Conservation (phyloP, 495 filamentous ascomycete species). For the Symbiotaphrina buchneri region DNA sequence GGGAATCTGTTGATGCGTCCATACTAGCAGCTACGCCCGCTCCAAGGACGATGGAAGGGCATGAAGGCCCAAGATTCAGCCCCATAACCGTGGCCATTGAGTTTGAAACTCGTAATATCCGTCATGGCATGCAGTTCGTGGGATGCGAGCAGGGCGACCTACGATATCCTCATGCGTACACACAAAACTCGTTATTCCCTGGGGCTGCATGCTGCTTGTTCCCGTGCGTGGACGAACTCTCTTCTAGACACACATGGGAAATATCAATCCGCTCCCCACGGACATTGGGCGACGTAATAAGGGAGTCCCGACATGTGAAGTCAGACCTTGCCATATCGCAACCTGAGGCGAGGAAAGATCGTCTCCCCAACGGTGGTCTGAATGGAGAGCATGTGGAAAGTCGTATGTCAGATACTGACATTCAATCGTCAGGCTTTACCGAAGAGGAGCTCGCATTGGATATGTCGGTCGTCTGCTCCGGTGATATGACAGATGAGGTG, state of each 20-base stretch:
- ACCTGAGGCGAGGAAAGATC: constrained; percentile 7
- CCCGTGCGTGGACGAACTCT: constrained; percentile 71
- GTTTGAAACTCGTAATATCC: constrained; percentile 45
- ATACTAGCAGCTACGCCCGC: constrained; percentile 6
- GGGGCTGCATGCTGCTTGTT: constrained; percentile 74
- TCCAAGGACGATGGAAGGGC: constrained; percentile 9
- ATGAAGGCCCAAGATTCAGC: constrained; percentile 14
- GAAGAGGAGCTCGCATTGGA: constrained; percentile 74
- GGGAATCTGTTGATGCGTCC: constrained; percentile 12
- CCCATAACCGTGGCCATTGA: constrained; percentile 42
- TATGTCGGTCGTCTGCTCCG: constrained; percentile 74
- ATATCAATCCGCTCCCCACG: constrained; percentile 65
- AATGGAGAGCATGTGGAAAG: not conserved
- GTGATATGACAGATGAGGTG: constrained; percentile 64
- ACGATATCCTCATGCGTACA: constrained; percentile 80
- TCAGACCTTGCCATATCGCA: too few relatives aligned
- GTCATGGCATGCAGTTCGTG: constrained; percentile 80
- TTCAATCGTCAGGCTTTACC: constrained; percentile 18
- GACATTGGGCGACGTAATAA: constrained; percentile 67
- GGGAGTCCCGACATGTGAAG: constrained; percentile 12
- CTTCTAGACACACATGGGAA: constrained; percentile 65
- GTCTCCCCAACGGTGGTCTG: constrained; percentile 1
- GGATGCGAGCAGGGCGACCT: constrained; percentile 55
- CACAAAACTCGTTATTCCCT: constrained; percentile 51
- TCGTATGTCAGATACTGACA: constrained; percentile 8